Evolutionary conservation across 805 yeast genomes (phyloP).

Genomic region (Candida quercuum): DNA sequence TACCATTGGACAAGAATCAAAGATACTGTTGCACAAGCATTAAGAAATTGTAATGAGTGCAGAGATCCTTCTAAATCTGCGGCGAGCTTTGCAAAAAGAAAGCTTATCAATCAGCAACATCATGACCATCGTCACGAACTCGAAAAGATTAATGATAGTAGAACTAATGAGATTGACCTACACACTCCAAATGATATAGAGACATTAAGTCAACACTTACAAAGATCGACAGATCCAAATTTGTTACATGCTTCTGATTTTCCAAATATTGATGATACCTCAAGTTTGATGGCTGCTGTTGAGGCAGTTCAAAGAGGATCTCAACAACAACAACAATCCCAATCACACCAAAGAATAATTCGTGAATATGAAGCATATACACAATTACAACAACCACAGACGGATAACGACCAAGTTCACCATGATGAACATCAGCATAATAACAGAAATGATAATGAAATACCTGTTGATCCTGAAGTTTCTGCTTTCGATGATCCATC

Average conservation of each 20-base stretch:
- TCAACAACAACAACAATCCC: constrained; percentile 5
- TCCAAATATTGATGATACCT: constrained; percentile 20
- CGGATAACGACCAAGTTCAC: too few relatives aligned
- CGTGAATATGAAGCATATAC: neutral
- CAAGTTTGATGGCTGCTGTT: constrained; percentile 45
- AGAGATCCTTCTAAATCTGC: constrained; percentile 19
- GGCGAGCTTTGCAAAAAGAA: neutral
- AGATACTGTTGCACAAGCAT: constrained; percentile 76
- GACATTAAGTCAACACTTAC: constrained; percentile 7
- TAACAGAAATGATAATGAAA: constrained; percentile 25
- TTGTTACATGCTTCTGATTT: constrained; percentile 16
- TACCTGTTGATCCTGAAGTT: constrained; percentile 59
- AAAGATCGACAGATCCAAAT: constrained; percentile 12
- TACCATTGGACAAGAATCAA: constrained; percentile 93
- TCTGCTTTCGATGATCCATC: constrained; percentile 34
- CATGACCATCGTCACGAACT: constrained; percentile 1
- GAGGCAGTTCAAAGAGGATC: constrained; percentile 44
- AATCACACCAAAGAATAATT: neutral
- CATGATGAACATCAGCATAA: constrained; percentile 1
- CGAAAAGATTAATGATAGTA: constrained; percentile 1
- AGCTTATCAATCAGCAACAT: constrained; percentile 3
- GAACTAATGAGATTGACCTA: constrained; percentile 8
- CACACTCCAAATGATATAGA: constrained; percentile 1
- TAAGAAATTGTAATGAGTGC: constrained; percentile 72
- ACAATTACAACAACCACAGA: constrained; percentile 1